Percentiles rank a stretch among this genome's conserved stretches.
Evolutionary conservation across 2,329 filamentous ascomycete species (phyloP).

Genomic region (Thyridium curvatum): DNA sequence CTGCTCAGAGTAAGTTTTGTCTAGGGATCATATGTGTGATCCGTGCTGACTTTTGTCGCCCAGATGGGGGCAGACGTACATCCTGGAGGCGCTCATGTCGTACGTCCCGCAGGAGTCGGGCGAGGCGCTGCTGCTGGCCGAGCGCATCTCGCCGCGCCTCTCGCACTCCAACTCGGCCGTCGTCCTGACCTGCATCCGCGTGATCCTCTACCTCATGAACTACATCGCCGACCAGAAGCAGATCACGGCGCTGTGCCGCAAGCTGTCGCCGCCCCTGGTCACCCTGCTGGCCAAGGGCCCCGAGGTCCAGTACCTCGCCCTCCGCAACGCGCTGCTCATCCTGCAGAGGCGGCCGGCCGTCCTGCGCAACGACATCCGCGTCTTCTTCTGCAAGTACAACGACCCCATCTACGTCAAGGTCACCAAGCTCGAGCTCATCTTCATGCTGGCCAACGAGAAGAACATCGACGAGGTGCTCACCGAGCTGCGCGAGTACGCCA

Average conservation of each 20-base stretch:
- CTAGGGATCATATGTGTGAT: not conserved
- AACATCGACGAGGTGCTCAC: slow-evolving; percentile 95
- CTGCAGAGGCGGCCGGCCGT: slow-evolving; percentile 90
- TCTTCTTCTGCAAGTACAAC: slow-evolving; percentile 99
- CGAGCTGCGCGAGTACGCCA: slow-evolving; percentile 92
- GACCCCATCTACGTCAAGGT: slow-evolving; percentile 99
- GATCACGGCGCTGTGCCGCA: slow-evolving; percentile 79
- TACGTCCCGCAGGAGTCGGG: slow-evolving; percentile 89
- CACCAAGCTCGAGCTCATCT: slow-evolving; percentile 96
- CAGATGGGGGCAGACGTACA: slow-evolving; percentile 98
- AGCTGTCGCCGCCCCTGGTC: slow-evolving; percentile 89
- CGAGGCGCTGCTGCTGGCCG: slow-evolving; percentile 83
- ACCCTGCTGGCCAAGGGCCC: slow-evolving; percentile 93
- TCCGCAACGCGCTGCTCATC: slow-evolving; percentile 90
- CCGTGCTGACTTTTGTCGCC: slow-evolving; percentile 3
- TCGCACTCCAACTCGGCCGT: slow-evolving; percentile 97
- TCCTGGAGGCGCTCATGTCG: slow-evolving; percentile 94
- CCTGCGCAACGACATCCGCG: slow-evolving; percentile 89
- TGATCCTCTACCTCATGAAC: slow-evolving; percentile 97
- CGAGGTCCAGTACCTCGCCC: slow-evolving; percentile 95
- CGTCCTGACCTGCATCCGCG: slow-evolving; percentile 90
- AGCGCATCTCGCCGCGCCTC: slow-evolving; percentile 88
- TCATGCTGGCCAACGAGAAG: slow-evolving; percentile 93
- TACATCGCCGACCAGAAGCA: slow-evolving; percentile 92
- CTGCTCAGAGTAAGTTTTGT: slow-evolving; percentile 85